Conservation (phyloP, 371 early-diverging fungal genomes). For the Phascolomyces articulosus region DNA sequence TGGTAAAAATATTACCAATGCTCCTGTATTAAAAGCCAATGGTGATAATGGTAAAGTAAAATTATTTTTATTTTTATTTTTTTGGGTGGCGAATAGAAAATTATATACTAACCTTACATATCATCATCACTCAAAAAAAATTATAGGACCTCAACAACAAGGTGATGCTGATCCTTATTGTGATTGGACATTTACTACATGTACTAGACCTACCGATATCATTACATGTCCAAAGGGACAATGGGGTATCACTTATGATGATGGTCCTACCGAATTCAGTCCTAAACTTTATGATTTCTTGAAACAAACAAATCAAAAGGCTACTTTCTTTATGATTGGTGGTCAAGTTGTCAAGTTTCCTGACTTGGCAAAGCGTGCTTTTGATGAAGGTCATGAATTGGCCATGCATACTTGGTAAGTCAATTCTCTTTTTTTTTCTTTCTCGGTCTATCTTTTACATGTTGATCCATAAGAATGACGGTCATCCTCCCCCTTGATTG, state of each 20-base stretch:
- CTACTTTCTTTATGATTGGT: conserved; percentile 71
- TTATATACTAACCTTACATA: too few species aligned
- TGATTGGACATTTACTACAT: conserved; percentile 61
- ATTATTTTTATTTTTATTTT: too few species aligned
- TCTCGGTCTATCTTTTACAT: background rate
- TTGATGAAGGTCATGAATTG: conserved; percentile 50
- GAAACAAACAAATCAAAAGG: conserved; percentile 54
- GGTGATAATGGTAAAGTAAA: conserved; percentile 22
- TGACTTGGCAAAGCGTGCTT: conserved; percentile 50
- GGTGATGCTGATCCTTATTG: conserved; percentile 45
- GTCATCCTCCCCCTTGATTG: too few species aligned
- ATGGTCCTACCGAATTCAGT: conserved; percentile 62
- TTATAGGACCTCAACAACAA: conserved; percentile 22
- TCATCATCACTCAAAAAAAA: background rate
- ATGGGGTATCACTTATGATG: conserved; percentile 66
- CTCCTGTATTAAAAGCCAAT: conserved; percentile 40
- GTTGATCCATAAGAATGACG: too few species aligned
- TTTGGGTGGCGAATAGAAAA: too few species aligned
- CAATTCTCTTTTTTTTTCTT: too few species aligned
- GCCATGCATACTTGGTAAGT: conserved; percentile 53
- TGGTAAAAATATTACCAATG: conserved; percentile 35
- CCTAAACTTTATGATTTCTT: conserved; percentile 55
- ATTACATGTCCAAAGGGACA: conserved; percentile 56
- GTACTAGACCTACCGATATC: conserved; percentile 50
- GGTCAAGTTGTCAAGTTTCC: conserved; percentile 60